Conservation (phyloP, 768 basidiomycete species). For the Tulasnella sp. region DNA sequence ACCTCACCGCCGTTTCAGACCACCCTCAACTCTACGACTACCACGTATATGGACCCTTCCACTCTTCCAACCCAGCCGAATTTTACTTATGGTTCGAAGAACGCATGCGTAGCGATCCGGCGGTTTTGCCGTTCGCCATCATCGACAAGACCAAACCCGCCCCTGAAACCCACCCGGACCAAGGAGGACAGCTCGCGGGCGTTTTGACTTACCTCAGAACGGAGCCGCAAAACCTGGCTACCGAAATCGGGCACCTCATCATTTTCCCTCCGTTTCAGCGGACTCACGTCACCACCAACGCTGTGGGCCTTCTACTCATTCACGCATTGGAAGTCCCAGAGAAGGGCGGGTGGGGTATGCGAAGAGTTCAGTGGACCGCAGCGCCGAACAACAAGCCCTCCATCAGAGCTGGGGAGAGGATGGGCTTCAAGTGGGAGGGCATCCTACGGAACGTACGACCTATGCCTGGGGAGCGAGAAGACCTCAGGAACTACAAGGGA, state of each 20-base stretch:
- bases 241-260: constrained; percentile 61
- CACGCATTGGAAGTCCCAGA: constrained; percentile 41
- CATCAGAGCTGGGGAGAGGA: constrained; percentile 55
- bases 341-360: constrained; percentile 55
- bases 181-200: constrained; percentile 51
- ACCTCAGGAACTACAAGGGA: constrained; percentile 27
- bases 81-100: constrained; percentile 25
- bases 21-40: constrained; percentile 53
- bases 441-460: constrained; percentile 56
- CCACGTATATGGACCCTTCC: constrained; percentile 54
- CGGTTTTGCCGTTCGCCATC: constrained; percentile 53
- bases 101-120: constrained; percentile 46
- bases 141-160: constrained; percentile 54
- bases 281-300: constrained; percentile 62
- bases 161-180: constrained; percentile 35
- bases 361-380: constrained; percentile 66
- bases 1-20: constrained; percentile 45
- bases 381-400: constrained; percentile 56
- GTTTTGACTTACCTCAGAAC: constrained; percentile 57
- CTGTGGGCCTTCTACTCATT: constrained; percentile 49
- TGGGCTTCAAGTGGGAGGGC: constrained; percentile 65
- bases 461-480: constrained; percentile 30
- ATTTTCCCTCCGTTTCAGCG: constrained; percentile 63
- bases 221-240: constrained; percentile 48
- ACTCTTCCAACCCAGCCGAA: constrained; percentile 26